phyloP scores from a whole-genome alignment of 228 moss, liverwort and hornwort genomes.

The Sphagnum magellanicum region DNA sequence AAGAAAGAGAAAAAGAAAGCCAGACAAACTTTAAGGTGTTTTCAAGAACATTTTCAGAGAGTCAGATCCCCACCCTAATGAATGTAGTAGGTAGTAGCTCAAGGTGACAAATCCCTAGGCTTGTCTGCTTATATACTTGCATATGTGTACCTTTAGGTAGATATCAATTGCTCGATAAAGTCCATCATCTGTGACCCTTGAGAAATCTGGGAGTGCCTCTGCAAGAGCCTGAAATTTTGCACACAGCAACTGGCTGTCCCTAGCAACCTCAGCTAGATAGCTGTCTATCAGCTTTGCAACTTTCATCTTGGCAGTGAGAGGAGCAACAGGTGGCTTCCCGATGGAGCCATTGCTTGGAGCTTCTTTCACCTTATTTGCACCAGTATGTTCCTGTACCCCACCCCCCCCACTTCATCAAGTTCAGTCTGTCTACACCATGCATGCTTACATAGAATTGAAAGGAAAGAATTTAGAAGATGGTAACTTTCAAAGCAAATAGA shows the following conservation, averaged over 20 bases:
- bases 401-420: too few relatives aligned
- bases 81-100: too few relatives aligned
- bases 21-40: background rate
- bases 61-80: background rate
- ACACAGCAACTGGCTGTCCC: conserved; percentile 50
- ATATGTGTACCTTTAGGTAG: conserved; percentile 53
- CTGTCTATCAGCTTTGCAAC: conserved; percentile 91
- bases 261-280: conserved; percentile 73
- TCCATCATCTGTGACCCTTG: conserved; percentile 71
- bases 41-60: background rate
- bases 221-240: conserved; percentile 71
- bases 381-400: too few relatives aligned
- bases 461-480: too few relatives aligned
- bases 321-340: conserved; percentile 1
- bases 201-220: conserved; percentile 72
- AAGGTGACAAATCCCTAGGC: background rate
- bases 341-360: conserved; percentile 12
- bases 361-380: too few relatives aligned
- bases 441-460: too few relatives aligned
- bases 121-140: background rate
- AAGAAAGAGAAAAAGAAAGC: background rate
- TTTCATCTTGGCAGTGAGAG: conserved; percentile 67
- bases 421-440: too few relatives aligned
- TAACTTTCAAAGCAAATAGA: too few relatives aligned
- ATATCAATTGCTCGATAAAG: conserved; percentile 86